Evolutionary conservation across 2,329 filamentous ascomycete genomes (phyloP).

Genomic region (Colletotrichum sp.): DNA sequence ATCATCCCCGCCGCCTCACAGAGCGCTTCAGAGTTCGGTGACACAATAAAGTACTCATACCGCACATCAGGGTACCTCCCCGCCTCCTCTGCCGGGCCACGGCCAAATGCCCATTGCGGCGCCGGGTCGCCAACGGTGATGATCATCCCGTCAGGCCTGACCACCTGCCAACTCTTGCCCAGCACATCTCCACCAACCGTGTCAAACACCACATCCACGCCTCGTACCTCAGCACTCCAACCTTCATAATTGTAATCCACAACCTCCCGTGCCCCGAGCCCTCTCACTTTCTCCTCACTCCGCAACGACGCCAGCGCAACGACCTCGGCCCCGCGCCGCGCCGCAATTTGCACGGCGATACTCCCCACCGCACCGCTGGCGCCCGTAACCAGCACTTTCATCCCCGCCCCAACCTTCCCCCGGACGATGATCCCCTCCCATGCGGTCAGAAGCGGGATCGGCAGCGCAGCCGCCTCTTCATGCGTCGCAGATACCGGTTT

Average conservation of each 20-base stretch:
- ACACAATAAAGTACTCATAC: constrained; percentile 34
- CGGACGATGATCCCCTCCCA: constrained; percentile 12
- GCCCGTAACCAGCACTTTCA: constrained; percentile 32
- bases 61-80: constrained; percentile 23
- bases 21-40: constrained; percentile 24
- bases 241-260: constrained; percentile 27
- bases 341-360: constrained; percentile 33
- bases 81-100: constrained; percentile 22
- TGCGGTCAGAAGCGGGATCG: constrained; percentile 34
- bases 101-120: constrained; percentile 33
- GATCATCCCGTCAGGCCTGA: constrained; percentile 33
- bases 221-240: constrained; percentile 27
- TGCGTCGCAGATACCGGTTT: too few relatives aligned
- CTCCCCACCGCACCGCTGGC: constrained; percentile 34
- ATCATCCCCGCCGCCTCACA: constrained; percentile 23
- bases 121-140: constrained; percentile 40
- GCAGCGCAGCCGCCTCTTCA: constrained; percentile 32
- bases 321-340: constrained; percentile 25
- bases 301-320: constrained; percentile 30
- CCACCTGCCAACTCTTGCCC: constrained; percentile 29
- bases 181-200: constrained; percentile 33
- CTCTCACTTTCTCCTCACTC: constrained; percentile 20
- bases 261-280: constrained; percentile 26
- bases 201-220: constrained; percentile 35
- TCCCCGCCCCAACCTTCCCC: neutral